A percentile compares a stretch with the other conserved stretches of the same genome.
Evolutionary conservation across 2,329 filamentous ascomycete genomes (phyloP).

Genomic region (Arthrinium phaeospermum): DNA sequence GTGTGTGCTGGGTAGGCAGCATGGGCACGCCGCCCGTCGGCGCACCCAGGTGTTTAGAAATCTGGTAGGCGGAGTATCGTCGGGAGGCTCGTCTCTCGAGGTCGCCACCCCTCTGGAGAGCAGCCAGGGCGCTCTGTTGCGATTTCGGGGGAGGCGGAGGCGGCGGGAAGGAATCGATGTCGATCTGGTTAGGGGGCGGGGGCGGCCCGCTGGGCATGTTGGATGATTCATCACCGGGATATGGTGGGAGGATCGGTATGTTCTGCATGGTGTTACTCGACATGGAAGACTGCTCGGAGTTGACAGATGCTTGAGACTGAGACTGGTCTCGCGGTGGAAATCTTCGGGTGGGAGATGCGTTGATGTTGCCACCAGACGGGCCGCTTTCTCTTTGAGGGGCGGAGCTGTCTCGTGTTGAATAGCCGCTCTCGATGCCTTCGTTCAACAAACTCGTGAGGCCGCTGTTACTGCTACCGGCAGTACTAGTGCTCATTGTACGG

Average conservation of each 20-base stretch:
- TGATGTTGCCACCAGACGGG: slow-evolving; percentile 32
- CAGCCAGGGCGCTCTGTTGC: slow-evolving; percentile 87
- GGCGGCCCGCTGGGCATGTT: slow-evolving; percentile 49
- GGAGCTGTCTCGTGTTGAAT: slow-evolving; percentile 46
- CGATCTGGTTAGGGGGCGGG: slow-evolving; percentile 51
- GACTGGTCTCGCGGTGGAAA: slow-evolving; percentile 59
- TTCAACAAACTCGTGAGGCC: slow-evolving; percentile 64
- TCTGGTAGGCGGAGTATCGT: slow-evolving; percentile 95
- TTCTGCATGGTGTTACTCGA: slow-evolving; percentile 80
- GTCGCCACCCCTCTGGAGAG: slow-evolving; percentile 89
- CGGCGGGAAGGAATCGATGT: slow-evolving; percentile 71
- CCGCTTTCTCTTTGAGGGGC: slow-evolving; percentile 28
- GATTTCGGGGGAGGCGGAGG: slow-evolving; percentile 82
- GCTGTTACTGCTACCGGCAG: slow-evolving; percentile 63
- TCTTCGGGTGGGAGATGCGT: slow-evolving; percentile 55
- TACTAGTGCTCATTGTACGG: slow-evolving; percentile 64
- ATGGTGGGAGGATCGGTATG: slow-evolving; percentile 75
- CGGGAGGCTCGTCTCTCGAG: slow-evolving; percentile 90
- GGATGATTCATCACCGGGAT: slow-evolving; percentile 65
- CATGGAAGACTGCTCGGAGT: slow-evolving; percentile 67
- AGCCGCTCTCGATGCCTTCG: slow-evolving; percentile 63
- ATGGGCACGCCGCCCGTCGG: slow-evolving; percentile 84
- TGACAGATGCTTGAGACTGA: slow-evolving; percentile 49
- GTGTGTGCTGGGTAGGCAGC: slow-evolving; percentile 81
- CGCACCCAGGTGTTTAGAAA: slow-evolving; percentile 88